phyloP scores from a whole-genome alignment of 2,329 filamentous ascomycete genomes.

The Fusarium buxicola region DNA sequence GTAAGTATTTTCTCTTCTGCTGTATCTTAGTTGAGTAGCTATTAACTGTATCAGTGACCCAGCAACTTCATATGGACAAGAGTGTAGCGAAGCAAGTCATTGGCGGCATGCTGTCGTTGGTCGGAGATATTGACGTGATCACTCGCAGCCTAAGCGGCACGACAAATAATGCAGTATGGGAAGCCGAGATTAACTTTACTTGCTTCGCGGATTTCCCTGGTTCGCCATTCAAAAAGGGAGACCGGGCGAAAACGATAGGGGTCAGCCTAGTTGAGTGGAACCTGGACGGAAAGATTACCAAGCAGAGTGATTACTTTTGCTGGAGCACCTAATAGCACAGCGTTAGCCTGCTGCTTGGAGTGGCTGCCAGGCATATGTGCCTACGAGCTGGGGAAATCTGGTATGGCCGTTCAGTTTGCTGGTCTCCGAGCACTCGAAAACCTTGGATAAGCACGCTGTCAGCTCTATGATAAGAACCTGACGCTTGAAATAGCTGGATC shows the following conservation, averaged over 20 bases:
- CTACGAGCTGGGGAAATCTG: too few species aligned
- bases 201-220: conserved; percentile 4
- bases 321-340: too few species aligned
- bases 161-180: not conserved
- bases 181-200: conserved; percentile 2
- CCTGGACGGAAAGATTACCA: not conserved
- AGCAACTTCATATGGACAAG: conserved; percentile 2
- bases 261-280: conserved; percentile 6
- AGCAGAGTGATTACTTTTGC: conserved; percentile 8
- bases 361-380: too few species aligned
- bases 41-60: not conserved
- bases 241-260: not conserved
- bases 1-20: not conserved
- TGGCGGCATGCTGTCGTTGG: conserved; percentile 3
- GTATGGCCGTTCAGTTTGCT: too few species aligned
- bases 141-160: conserved; percentile 1
- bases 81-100: not conserved
- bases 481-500: too few species aligned
- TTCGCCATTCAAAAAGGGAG: conserved; percentile 3
- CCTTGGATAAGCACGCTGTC: too few species aligned
- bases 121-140: conserved; percentile 2
- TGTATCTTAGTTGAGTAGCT: not conserved
- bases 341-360: too few species aligned
- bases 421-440: too few species aligned
- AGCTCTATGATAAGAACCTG: too few species aligned